Conservation (phyloP, 2,329 filamentous ascomycete species). For the Colletotrichum godetiae region DNA sequence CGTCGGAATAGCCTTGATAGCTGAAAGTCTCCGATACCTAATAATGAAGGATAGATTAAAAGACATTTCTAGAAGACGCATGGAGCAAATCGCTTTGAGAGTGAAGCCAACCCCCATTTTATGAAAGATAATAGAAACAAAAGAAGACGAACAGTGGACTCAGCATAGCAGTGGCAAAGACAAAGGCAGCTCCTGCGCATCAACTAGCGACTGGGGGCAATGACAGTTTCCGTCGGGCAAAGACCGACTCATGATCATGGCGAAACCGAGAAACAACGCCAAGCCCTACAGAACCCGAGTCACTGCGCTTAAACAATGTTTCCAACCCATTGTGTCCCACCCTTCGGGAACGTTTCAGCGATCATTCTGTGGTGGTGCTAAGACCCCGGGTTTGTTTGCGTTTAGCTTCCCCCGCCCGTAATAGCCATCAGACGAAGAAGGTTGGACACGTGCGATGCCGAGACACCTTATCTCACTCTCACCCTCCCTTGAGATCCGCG, state of each 20-base stretch:
- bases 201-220: neutral
- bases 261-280: neutral
- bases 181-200: neutral
- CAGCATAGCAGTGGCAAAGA: too few relatives aligned
- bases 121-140: too few relatives aligned
- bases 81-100: too few relatives aligned
- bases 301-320: neutral
- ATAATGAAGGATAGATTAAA: too few relatives aligned
- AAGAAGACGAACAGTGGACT: too few relatives aligned
- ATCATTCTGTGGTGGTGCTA: neutral
- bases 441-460: neutral
- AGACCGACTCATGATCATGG: neutral
- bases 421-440: neutral
- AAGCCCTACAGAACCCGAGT: neutral
- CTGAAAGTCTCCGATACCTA: too few relatives aligned
- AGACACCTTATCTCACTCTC: neutral
- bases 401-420: neutral
- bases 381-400: neutral
- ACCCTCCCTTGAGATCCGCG: neutral
- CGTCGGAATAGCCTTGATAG: too few relatives aligned
- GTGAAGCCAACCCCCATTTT: too few relatives aligned
- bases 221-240: neutral
- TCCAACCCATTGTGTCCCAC: neutral
- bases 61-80: too few relatives aligned
- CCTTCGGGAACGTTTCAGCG: slow-evolving; percentile 7